Percentiles rank a stretch among this genome's conserved stretches.
These are phyloP conservation scores for Alternaria consortialis DNA, from an alignment of 2,329 filamentous ascomycete species.

Conservation along the genomic window DNA sequence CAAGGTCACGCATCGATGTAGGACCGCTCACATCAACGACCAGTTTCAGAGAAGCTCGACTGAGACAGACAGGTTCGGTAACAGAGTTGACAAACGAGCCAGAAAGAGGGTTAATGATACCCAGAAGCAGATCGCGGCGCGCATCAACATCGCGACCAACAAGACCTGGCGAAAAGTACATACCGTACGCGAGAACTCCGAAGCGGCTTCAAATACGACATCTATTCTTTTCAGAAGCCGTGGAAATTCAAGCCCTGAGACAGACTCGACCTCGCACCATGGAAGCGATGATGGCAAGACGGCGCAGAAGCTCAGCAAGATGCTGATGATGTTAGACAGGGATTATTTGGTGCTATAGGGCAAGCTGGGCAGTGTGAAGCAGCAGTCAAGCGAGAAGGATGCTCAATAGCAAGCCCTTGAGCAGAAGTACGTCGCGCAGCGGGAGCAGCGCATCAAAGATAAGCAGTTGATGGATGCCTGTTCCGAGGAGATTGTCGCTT, in stretches of 20 bases:
- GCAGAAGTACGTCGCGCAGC: conserved; percentile 1
- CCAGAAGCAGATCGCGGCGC: not conserved
- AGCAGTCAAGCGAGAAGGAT: not conserved
- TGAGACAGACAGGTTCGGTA: not conserved
- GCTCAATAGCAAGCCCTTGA: not conserved
- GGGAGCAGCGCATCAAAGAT: not conserved
- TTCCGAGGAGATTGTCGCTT: not conserved
- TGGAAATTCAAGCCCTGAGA: not conserved
- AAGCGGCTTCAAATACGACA: not conserved
- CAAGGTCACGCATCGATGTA: not conserved
- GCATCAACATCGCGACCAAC: not conserved
- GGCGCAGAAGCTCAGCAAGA: not conserved
- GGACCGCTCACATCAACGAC: not conserved
- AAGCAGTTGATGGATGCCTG: not conserved
- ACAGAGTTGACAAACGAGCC: not conserved
- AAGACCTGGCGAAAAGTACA: not conserved
- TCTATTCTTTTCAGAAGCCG: not conserved
- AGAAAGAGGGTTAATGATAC: not conserved
- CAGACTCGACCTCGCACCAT: not conserved
- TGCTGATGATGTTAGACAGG: not conserved
- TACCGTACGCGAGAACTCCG: too few species aligned
- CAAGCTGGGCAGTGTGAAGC: not conserved
- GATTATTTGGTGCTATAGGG: not conserved
- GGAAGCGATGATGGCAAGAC: not conserved
- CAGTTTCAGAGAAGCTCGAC: not conserved